Percentiles rank a stretch among this genome's conserved stretches.
phyloP scores from a whole-genome alignment of 192 early-diverging fungal genomes.

The Powellomyces hirtus region DNA sequence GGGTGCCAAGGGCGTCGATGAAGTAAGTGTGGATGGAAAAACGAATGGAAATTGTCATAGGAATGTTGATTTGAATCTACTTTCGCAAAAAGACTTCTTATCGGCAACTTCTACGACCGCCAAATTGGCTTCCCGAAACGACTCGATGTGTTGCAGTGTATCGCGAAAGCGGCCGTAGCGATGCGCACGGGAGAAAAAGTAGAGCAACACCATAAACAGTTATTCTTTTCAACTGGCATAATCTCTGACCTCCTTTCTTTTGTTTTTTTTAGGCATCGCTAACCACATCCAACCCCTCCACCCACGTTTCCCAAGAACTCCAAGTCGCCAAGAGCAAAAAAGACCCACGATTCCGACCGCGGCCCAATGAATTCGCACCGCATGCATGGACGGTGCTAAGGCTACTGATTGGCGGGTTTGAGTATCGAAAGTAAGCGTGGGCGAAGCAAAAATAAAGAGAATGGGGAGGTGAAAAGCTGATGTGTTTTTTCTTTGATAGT shows the following conservation, averaged over 20 bases:
- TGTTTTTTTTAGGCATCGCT: too few species aligned
- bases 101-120: background rate
- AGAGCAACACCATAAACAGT: too few species aligned
- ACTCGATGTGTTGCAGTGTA: background rate
- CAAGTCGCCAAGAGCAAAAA: background rate
- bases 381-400: background rate
- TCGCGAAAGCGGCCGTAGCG: background rate
- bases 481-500: background rate
- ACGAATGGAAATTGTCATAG: background rate
- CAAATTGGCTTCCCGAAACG: background rate
- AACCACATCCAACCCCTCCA: too few species aligned
- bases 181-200: background rate
- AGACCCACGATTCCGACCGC: background rate
- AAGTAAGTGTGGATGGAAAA: background rate
- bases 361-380: slow-evolving; percentile 2
- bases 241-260: too few species aligned
- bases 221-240: too few species aligned
- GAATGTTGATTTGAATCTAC: too few species aligned
- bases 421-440: background rate
- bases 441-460: background rate
- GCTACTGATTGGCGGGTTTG: background rate
- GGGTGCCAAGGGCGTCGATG: background rate
- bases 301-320: too few species aligned
- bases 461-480: background rate
- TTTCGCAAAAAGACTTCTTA: background rate